phyloP scores from a whole-genome alignment of 176 grass and related monocot species.

The Hordeum marinum region DNA sequence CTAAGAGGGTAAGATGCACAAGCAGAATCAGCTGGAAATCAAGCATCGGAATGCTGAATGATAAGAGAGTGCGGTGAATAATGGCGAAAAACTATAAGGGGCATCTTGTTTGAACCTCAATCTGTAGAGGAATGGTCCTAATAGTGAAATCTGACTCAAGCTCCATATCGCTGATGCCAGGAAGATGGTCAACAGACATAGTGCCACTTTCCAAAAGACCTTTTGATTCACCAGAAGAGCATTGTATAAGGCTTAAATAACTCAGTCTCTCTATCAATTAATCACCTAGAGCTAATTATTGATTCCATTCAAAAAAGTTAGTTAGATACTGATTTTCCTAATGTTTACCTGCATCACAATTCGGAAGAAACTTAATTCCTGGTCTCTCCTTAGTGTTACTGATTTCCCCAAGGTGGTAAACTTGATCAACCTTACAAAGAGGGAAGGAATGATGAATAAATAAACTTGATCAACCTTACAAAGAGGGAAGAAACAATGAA shows the following conservation, averaged over 20 bases:
- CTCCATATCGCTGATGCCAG: conserved; percentile 36
- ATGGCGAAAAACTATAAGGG: conserved; percentile 1
- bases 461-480: conserved; percentile 82
- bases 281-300: conserved; percentile 5
- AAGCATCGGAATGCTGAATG: not conserved
- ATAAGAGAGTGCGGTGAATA: conserved; percentile 1
- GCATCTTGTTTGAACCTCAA: conserved; percentile 43
- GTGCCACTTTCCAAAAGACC: conserved; percentile 15
- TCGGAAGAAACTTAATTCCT: conserved; percentile 8
- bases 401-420: conserved; percentile 59
- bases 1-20: conserved; percentile 33
- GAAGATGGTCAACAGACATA: conserved; percentile 4
- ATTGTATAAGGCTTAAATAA: conserved; percentile 29
- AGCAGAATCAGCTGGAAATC: conserved; percentile 7
- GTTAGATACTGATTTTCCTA: not conserved
- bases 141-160: conserved; percentile 59
- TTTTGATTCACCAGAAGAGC: conserved; percentile 31
- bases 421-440: conserved; percentile 77
- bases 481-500: conserved; percentile 22
- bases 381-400: conserved; percentile 30
- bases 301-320: not conserved
- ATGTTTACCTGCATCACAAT: conserved; percentile 40
- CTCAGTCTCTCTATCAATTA: conserved; percentile 19
- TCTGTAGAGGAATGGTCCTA: conserved; percentile 62
- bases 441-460: conserved; percentile 11